Conservation (phyloP, 2,329 filamentous ascomycete genomes). For the Colletotrichum gigasporum region DNA sequence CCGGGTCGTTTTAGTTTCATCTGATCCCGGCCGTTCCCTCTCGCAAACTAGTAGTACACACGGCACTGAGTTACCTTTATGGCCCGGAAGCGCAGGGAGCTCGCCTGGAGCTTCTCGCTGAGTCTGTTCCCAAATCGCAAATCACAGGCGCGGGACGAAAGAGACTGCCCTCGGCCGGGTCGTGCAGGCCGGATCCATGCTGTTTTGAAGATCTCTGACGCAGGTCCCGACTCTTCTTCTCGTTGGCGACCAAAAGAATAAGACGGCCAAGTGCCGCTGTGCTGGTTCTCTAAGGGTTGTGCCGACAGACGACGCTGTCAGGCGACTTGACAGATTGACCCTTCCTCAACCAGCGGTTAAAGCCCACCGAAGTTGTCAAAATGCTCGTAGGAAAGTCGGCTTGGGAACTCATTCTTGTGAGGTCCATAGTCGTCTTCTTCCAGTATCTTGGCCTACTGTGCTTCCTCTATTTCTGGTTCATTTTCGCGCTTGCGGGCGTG, state of each 20-base stretch:
- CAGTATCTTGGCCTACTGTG: constrained; percentile 31
- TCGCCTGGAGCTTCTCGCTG: background rate
- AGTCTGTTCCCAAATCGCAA: background rate
- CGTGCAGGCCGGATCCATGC: constrained; percentile 10
- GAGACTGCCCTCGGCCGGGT: constrained; percentile 5
- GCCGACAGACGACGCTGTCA: background rate
- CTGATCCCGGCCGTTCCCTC: background rate
- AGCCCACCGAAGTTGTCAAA: background rate
- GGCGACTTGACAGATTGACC: background rate
- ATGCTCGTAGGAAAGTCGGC: constrained; percentile 29
- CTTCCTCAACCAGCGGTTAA: background rate
- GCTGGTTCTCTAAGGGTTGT: rapidly evolving
- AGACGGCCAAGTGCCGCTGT: background rate
- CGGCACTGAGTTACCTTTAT: too few species aligned
- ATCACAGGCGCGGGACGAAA: constrained; percentile 2
- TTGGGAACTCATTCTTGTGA: constrained; percentile 27
- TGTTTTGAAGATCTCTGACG: constrained; percentile 26
- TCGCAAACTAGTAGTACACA: background rate
- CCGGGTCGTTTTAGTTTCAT: constrained; percentile 23
- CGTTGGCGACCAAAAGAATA: background rate
- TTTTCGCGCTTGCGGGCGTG: constrained; percentile 33
- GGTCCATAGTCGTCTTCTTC: constrained; percentile 21
- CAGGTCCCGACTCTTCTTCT: background rate
- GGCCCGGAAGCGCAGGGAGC: background rate
- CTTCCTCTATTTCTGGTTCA: constrained; percentile 34